These are phyloP conservation scores for Corrigiola litoralis DNA, from an alignment of 179 eudicot species.

Conservation along the genomic window DNA sequence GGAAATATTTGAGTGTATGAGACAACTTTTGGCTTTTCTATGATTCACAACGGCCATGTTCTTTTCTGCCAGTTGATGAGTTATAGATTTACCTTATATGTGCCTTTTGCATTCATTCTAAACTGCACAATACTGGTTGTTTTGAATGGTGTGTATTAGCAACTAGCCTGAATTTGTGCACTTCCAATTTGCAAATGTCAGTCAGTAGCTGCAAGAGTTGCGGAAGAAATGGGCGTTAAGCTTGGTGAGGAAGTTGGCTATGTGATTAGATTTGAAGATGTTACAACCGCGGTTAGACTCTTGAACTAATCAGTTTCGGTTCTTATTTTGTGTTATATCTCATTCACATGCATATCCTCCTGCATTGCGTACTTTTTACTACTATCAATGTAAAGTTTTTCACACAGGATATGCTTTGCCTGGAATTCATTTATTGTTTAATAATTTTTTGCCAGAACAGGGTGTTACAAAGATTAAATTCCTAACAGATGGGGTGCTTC, in stretches of 20 bases:
- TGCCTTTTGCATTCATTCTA: neutral
- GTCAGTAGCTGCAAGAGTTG: slow-evolving; percentile 93
- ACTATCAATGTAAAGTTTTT: neutral
- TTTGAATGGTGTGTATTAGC: neutral
- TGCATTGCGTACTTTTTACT: neutral
- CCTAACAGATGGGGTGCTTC: slow-evolving; percentile 93
- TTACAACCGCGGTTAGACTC: slow-evolving; percentile 59
- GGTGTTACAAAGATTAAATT: slow-evolving; percentile 82
- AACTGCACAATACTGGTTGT: neutral
- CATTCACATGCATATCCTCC: neutral
- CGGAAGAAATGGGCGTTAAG: slow-evolving; percentile 92
- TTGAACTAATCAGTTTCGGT: slow-evolving; percentile 1
- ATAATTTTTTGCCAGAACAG: slow-evolving; percentile 52
- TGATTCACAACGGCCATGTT: too few species aligned
- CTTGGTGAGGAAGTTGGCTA: slow-evolving; percentile 99
- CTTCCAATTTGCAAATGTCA: slow-evolving; percentile 28
- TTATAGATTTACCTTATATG: neutral
- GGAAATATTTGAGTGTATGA: too few species aligned
- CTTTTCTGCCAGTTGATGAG: too few species aligned
- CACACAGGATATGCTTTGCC: neutral
- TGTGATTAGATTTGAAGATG: slow-evolving; percentile 92
- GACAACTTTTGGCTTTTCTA: too few species aligned
- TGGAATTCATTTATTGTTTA: slow-evolving; percentile 14
- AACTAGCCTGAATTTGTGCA: neutral
- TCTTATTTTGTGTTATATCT: neutral